Percentiles rank a stretch among this genome's conserved stretches.
Evolutionary conservation across 257 asterid species (phyloP).

Genomic region (Petunia axillaris): DNA sequence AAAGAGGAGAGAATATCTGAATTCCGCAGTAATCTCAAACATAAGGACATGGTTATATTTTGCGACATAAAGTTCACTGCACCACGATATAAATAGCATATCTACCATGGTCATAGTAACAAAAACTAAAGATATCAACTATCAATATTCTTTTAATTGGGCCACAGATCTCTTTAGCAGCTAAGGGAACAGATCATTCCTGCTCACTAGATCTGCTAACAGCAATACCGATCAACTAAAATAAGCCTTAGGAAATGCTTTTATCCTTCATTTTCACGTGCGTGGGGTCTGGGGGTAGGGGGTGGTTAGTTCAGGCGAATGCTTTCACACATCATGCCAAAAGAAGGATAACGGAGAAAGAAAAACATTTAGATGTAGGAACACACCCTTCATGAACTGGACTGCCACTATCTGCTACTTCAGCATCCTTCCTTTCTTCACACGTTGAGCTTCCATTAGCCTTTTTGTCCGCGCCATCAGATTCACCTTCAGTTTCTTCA

Average conservation of each 20-base stretch:
- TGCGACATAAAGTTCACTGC: conserved; percentile 4
- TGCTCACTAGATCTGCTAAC: neutral
- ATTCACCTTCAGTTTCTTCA: conserved; percentile 9
- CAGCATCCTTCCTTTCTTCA: conserved; percentile 23
- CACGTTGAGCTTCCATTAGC: conserved; percentile 12
- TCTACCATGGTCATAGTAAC: neutral
- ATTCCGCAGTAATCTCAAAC: neutral
- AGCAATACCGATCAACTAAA: conserved; percentile 1
- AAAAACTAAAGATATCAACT: neutral
- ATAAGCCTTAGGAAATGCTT: neutral
- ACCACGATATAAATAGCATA: neutral
- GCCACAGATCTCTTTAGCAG: neutral
- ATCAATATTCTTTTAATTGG: neutral
- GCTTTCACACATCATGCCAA: conserved; percentile 15
- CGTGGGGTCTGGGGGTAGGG: neutral
- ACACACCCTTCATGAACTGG: conserved; percentile 17
- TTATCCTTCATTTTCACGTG: neutral
- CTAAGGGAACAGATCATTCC: neutral
- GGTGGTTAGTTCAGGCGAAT: neutral
- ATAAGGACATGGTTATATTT: neutral
- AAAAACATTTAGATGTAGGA: conserved; percentile 17
- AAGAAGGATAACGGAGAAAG: conserved; percentile 18
- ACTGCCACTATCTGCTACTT: neutral
- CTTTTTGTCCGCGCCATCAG: conserved; percentile 8
- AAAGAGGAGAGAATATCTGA: neutral